Base-by-base conservation (phyloP, 768 basidiomycete genomes). In the Amanita rimosa region DNA sequence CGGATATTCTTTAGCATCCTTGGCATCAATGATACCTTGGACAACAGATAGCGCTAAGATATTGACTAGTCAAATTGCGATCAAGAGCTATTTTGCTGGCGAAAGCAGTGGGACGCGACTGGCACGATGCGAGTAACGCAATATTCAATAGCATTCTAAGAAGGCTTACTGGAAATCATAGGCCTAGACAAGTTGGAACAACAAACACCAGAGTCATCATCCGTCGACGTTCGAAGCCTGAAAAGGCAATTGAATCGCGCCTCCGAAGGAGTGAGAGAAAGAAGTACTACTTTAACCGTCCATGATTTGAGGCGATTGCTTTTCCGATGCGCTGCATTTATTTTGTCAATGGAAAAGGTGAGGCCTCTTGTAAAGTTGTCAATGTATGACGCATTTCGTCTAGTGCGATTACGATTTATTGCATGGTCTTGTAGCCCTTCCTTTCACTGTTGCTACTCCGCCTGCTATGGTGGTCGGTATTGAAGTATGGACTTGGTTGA, bases 401-500 rank as follows among this genome's bases (percentile, higher is more conserved):
- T 19, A 95, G 91, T 83, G 81, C 59, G 90, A 98, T 51, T 76
- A 85, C 58, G 85, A 86, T 19, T 70, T 98, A 11, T 67, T 98
- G 8, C 85, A 89, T 64, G 84, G 91, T 61, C 69, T 98, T 21
- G 93, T 98, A 6, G 72, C 75, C 29, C 64, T 98, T 14, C 96
- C 96, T 0, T 88, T 98, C 57, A 84, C 87, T 49, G 83, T 88
- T 2, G 90, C 90, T 53, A 93, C 87, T 1, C 90, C 93, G 1
- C 70, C 87, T 3, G 81, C 92, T 1, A 79, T 97, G 49, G 76
- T 88, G 13, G 79, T 88, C 1, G 94, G 90, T 0, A 83, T 93
- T 37, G 93, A 98, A 59, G 84, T 85, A 8, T 98, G 96, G 96
- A 91, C 86, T 3, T 97, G 94, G 94, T 75, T 96, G 0, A 85